Percentiles rank a stretch among this genome's conserved stretches.
Conservation (phyloP, 163 green algal genomes). For the Scenedesmus sp. region DNA sequence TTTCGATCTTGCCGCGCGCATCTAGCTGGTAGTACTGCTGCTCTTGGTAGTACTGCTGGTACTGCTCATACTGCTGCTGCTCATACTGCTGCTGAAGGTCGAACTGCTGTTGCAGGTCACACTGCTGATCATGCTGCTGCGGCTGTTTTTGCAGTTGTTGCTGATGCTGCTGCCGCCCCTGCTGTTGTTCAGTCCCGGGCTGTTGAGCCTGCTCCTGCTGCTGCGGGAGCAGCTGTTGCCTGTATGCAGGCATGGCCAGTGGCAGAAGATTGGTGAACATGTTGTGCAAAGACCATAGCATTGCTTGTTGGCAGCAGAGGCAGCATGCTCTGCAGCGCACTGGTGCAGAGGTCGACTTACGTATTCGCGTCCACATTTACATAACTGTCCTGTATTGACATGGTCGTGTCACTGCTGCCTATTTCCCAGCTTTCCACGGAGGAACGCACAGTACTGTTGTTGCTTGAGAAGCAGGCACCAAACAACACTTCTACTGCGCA, state of each 20-base stretch:
- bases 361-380: neutral
- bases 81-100: neutral
- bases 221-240: neutral
- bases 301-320: neutral
- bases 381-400: neutral
- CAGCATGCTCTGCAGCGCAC: neutral
- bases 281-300: neutral
- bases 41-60: neutral
- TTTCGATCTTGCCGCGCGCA: constrained; percentile 32
- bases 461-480: neutral
- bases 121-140: neutral
- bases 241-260: neutral
- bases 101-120: neutral
- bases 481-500: too few species aligned
- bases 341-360: neutral
- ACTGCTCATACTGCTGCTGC: constrained; percentile 8
- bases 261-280: neutral
- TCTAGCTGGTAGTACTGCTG: constrained; percentile 36
- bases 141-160: neutral
- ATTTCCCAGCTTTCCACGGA: neutral
- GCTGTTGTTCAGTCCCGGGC: neutral
- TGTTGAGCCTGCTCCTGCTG: neutral
- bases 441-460: neutral
- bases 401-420: neutral
- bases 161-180: neutral